Evolutionary conservation across 1,284 basidiomycete genomes (phyloP).

Genomic region (Ganoderma resinaceum): DNA sequence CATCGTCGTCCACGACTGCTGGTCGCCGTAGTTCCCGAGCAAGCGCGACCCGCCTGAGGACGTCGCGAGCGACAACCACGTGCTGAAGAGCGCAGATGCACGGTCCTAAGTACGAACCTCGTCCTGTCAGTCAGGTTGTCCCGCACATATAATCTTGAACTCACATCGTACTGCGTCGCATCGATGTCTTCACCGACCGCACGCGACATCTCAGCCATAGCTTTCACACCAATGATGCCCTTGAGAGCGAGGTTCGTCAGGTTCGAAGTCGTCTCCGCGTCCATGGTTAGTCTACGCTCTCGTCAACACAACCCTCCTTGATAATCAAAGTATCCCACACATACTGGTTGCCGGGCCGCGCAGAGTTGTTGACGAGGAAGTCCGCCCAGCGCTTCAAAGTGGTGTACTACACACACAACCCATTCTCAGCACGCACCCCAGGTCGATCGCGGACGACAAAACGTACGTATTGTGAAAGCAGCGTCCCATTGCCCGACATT

Average conservation of each 20-base stretch:
- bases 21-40: conserved; percentile 49
- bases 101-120: not conserved
- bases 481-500: conserved; percentile 58
- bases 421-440: not conserved
- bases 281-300: conserved; percentile 57
- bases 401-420: conserved; percentile 44
- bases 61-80: conserved; percentile 40
- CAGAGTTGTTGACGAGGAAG: conserved; percentile 65
- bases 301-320: not conserved
- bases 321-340: conserved; percentile 5
- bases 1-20: conserved; percentile 60
- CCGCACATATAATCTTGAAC: conserved; percentile 20
- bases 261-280: conserved; percentile 47
- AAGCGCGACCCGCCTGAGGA: conserved; percentile 47
- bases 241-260: conserved; percentile 82
- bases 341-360: conserved; percentile 60
- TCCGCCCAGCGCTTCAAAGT: conserved; percentile 74
- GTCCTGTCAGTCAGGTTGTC: conserved; percentile 14
- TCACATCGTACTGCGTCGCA: conserved; percentile 58
- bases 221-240: conserved; percentile 70
- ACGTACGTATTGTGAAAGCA: conserved; percentile 58
- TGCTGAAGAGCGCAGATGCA: conserved; percentile 31
- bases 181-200: conserved; percentile 55
- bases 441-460: not conserved
- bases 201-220: conserved; percentile 63